Evolutionary conservation across 768 basidiomycete species (phyloP).

Genomic region (Candolleomyces eurysporus): DNA sequence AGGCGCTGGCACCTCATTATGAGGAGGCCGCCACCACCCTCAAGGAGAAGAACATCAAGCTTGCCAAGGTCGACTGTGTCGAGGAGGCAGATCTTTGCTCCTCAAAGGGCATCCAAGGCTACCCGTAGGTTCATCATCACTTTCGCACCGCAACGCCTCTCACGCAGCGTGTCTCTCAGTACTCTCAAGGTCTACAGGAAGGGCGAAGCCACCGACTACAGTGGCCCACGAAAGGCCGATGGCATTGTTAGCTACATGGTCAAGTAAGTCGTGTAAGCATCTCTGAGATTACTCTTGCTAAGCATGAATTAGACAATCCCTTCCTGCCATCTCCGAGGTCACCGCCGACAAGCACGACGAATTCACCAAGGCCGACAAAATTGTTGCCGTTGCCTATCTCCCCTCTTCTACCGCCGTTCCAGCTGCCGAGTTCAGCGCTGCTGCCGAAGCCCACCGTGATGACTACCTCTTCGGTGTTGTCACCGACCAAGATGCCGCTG

Average conservation of each 20-base stretch:
- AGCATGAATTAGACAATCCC: slow-evolving; percentile 61
- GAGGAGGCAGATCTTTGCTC: slow-evolving; percentile 92
- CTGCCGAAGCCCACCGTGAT: slow-evolving; percentile 88
- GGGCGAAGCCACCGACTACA: slow-evolving; percentile 78
- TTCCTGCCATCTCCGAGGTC: slow-evolving; percentile 88
- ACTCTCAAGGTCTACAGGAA: slow-evolving; percentile 91
- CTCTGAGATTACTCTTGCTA: slow-evolving; percentile 7
- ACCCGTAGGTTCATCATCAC: slow-evolving; percentile 64
- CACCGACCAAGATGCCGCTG: slow-evolving; percentile 66
- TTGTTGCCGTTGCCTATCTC: slow-evolving; percentile 87
- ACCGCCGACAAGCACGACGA: slow-evolving; percentile 74
- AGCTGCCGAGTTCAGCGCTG: slow-evolving; percentile 69
- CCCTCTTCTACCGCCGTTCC: slow-evolving; percentile 69
- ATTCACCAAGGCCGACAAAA: slow-evolving; percentile 85
- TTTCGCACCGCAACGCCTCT: neutral
- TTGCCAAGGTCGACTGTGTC: slow-evolving; percentile 98
- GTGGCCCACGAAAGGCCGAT: slow-evolving; percentile 89
- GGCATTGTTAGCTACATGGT: slow-evolving; percentile 96
- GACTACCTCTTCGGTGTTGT: slow-evolving; percentile 89
- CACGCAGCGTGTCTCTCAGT: slow-evolving; percentile 33
- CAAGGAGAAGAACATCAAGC: slow-evolving; percentile 84
- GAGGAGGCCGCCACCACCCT: slow-evolving; percentile 91
- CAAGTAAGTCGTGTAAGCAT: slow-evolving; percentile 58
- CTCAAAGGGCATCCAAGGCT: slow-evolving; percentile 84
- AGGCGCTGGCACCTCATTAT: slow-evolving; percentile 90